Percentiles rank a stretch among this genome's conserved stretches.
Conservation (phyloP, 768 basidiomycete species). For the Lactarius hengduanensis region DNA sequence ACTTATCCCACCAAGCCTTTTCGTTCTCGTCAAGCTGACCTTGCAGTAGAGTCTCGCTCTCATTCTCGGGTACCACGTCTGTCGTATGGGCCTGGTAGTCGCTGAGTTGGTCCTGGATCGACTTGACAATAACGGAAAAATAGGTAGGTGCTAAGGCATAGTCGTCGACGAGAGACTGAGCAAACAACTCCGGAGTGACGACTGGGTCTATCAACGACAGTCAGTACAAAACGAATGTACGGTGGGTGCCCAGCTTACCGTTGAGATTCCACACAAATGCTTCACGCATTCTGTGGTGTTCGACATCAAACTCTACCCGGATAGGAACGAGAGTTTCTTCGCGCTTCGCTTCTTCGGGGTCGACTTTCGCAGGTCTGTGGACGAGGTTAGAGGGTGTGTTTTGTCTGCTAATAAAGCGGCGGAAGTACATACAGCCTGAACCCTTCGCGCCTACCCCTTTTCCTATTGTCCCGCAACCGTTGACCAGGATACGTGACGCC, state of each 20-base stretch:
- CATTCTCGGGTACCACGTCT: constrained; percentile 42
- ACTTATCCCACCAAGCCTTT: constrained; percentile 66
- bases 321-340: constrained; percentile 88
- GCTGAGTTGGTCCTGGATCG: constrained; percentile 85
- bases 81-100: constrained; percentile 72
- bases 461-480: constrained; percentile 44
- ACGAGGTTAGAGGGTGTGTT: constrained; percentile 1
- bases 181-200: constrained; percentile 87
- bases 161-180: constrained; percentile 88
- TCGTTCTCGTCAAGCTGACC: constrained; percentile 53
- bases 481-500: constrained; percentile 55
- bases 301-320: constrained; percentile 94
- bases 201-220: constrained; percentile 62
- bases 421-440: constrained; percentile 66
- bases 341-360: constrained; percentile 53
- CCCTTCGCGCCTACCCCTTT: constrained; percentile 61
- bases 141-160: constrained; percentile 70
- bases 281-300: constrained; percentile 90
- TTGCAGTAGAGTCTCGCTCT: constrained; percentile 39
- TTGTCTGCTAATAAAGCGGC: constrained; percentile 9
- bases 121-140: constrained; percentile 66
- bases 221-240: background rate
- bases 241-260: constrained; percentile 50
- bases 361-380: constrained; percentile 59
- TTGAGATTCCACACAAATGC: constrained; percentile 97